Conservation (phyloP, 208 protist species). For the Acanthamoeba healyi region DNA sequence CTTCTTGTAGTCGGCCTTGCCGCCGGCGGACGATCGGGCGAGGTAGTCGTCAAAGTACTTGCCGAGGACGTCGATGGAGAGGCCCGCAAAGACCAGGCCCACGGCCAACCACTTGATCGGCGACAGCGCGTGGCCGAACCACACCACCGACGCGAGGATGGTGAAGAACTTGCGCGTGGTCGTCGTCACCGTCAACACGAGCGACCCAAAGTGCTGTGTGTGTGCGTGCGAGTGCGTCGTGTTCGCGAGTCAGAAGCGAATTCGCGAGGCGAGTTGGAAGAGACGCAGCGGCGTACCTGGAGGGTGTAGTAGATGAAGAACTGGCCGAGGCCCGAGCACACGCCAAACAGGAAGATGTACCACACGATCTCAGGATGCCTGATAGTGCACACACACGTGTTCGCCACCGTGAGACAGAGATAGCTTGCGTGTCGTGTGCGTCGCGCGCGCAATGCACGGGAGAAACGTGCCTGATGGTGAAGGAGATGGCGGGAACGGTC, state of each 20-base stretch:
- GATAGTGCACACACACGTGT: background rate
- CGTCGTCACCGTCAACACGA: constrained; percentile 43
- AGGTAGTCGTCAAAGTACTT: constrained; percentile 23
- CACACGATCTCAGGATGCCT: background rate
- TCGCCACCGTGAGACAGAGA: background rate
- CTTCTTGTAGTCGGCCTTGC: background rate
- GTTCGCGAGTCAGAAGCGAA: background rate
- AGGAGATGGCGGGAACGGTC: background rate
- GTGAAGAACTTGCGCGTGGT: constrained; percentile 78
- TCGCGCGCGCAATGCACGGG: background rate
- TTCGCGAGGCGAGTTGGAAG: background rate
- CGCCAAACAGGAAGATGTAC: constrained; percentile 35
- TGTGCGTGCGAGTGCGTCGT: background rate
- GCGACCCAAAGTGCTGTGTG: constrained; percentile 30
- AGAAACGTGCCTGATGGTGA: background rate
- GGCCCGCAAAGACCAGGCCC: constrained; percentile 42
- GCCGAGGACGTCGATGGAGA: constrained; percentile 8
- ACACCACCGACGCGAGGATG: constrained; percentile 65
- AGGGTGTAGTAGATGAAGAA: constrained; percentile 70
- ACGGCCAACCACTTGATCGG: constrained; percentile 36
- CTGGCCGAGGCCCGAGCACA: constrained; percentile 53
- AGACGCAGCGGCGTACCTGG: background rate
- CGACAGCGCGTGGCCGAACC: constrained; percentile 60
- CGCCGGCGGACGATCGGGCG: background rate
- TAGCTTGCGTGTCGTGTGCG: too few species aligned